phyloP scores from a whole-genome alignment of 2,329 filamentous ascomycete genomes.

The Dryadomyces quercivorus region DNA sequence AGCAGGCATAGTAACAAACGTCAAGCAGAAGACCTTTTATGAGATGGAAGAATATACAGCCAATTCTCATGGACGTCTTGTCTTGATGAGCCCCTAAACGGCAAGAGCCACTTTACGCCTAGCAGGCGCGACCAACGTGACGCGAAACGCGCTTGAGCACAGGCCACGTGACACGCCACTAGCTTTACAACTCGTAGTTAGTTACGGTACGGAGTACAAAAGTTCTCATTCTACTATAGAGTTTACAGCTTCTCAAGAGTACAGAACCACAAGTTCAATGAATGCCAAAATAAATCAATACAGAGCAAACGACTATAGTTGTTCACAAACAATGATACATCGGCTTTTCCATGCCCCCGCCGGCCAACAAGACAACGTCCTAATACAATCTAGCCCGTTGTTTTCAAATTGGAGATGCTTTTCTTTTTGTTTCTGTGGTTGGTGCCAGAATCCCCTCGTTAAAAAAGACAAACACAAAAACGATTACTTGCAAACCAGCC shows the following conservation, averaged over 20 bases:
- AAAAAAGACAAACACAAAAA: background rate
- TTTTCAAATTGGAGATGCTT: background rate
- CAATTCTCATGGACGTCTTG: too few species aligned
- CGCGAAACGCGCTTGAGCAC: background rate
- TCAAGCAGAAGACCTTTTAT: background rate
- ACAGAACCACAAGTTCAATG: too few species aligned
- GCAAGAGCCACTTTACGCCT: background rate
- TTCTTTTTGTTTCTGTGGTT: background rate
- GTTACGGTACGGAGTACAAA: too few species aligned
- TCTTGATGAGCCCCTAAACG: background rate
- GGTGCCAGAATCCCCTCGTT: background rate
- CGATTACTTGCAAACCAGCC: background rate
- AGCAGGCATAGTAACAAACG: background rate
- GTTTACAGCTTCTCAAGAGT: too few species aligned
- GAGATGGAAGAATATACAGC: too few species aligned
- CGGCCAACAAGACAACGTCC: background rate
- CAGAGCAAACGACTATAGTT: background rate
- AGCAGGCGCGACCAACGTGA: conserved; percentile 2
- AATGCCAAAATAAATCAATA: too few species aligned
- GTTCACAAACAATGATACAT: background rate
- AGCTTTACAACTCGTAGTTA: too few species aligned
- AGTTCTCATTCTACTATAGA: too few species aligned
- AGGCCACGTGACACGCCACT: too few species aligned
- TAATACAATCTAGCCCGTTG: background rate
- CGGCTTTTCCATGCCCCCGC: too few species aligned